These are phyloP conservation scores for Tylopilus sp. DNA, from an alignment of 1,284 basidiomycete species.

Conservation along the genomic window DNA sequence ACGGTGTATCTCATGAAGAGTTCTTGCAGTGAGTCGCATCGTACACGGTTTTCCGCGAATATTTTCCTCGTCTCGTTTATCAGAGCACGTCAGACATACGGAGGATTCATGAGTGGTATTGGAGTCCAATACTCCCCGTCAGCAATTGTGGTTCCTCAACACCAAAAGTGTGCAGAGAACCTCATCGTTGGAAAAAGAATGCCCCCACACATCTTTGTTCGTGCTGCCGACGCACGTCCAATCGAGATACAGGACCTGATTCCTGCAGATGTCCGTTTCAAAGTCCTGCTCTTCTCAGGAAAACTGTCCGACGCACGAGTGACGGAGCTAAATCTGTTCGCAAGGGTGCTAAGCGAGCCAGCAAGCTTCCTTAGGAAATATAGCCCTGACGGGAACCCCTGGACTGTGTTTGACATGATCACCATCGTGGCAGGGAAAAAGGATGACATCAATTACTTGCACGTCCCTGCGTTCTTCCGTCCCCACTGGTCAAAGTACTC, in stretches of 20 bases:
- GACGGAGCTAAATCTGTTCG: neutral
- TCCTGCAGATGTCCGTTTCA: constrained; percentile 71
- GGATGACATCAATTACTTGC: constrained; percentile 37
- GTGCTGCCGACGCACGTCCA: constrained; percentile 63
- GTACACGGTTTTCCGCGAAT: neutral
- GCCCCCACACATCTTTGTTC: constrained; percentile 56
- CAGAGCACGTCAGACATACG: constrained; percentile 59
- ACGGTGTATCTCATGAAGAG: constrained; percentile 70
- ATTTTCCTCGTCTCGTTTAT: neutral
- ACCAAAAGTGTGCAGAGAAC: constrained; percentile 47
- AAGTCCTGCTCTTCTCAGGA: constrained; percentile 69
- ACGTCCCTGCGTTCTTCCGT: constrained; percentile 50
- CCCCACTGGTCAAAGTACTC: constrained; percentile 66
- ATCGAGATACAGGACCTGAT: constrained; percentile 69
- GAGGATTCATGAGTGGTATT: constrained; percentile 61
- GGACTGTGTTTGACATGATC: neutral
- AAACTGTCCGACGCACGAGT: constrained; percentile 38
- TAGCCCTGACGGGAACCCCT: neutral
- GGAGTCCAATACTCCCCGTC: constrained; percentile 63
- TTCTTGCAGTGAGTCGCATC: constrained; percentile 51
- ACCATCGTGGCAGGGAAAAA: neutral
- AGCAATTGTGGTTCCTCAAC: constrained; percentile 43
- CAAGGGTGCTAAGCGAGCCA: neutral
- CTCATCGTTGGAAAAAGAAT: constrained; percentile 61
- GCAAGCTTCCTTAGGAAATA: neutral